These are phyloP conservation scores for Aspergillus hortae DNA, from an alignment of 2,329 filamentous ascomycete species.

Conservation along the genomic window DNA sequence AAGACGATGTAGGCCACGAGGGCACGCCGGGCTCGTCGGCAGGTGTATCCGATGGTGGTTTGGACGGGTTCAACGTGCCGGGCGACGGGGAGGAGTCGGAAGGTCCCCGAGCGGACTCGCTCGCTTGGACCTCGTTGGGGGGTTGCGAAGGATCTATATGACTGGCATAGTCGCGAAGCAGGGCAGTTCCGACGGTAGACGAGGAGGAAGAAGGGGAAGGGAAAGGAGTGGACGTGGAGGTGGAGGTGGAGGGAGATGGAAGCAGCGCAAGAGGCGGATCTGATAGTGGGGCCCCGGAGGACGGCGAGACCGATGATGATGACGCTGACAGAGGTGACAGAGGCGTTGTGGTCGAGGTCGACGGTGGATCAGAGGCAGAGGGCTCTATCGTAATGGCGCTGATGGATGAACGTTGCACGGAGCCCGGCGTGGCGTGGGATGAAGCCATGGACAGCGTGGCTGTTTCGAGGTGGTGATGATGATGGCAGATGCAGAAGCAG, in stretches of 20 bases:
- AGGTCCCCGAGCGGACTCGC: slow-evolving; percentile 16
- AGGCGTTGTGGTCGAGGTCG: slow-evolving; percentile 2
- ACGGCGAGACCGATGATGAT: slow-evolving; percentile 18
- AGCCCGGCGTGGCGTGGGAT: slow-evolving; percentile 13
- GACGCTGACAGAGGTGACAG: slow-evolving; percentile 16
- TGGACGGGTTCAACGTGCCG: background rate
- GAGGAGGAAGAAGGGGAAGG: slow-evolving; percentile 16
- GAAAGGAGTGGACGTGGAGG: background rate
- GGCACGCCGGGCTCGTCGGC: slow-evolving; percentile 24
- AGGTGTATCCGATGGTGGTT: slow-evolving; percentile 16
- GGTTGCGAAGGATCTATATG: slow-evolving; percentile 43
- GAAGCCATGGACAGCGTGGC: slow-evolving; percentile 16
- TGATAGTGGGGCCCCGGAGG: slow-evolving; percentile 18
- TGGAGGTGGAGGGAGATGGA: background rate
- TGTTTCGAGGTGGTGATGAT: background rate
- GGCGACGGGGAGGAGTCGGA: slow-evolving; percentile 15
- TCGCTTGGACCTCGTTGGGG: slow-evolving; percentile 29
- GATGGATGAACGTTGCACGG: slow-evolving; percentile 10
- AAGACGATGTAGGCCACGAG: slow-evolving; percentile 26
- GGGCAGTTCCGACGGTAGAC: slow-evolving; percentile 20
- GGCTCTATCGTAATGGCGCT: background rate
- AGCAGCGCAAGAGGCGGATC: slow-evolving; percentile 6
- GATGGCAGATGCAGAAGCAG: background rate
- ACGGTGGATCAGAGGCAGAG: no score
- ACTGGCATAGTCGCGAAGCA: slow-evolving; percentile 41